These are phyloP conservation scores for Aspergillus heteromorphus DNA, from an alignment of 495 filamentous ascomycete species.

Conservation along the genomic window DNA sequence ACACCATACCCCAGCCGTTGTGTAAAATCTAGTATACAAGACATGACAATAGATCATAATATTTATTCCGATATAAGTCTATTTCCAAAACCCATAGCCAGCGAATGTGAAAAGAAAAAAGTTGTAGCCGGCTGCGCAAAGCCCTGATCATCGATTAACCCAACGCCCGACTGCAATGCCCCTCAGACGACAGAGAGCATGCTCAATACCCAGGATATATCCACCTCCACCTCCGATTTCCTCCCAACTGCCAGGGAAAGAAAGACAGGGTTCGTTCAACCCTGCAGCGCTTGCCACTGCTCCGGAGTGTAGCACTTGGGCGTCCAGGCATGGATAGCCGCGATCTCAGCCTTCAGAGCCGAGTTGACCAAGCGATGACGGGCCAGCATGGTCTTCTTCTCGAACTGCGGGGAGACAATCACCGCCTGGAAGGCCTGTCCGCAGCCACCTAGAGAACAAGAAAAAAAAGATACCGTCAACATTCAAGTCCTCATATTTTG, in stretches of 20 bases:
- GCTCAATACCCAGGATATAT: conserved; percentile 15
- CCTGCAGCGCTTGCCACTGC: conserved; percentile 73
- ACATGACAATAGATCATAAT: conserved; percentile 5
- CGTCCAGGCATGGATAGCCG: conserved; percentile 96
- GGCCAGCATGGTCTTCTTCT: conserved; percentile 79
- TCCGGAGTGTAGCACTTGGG: conserved; percentile 94
- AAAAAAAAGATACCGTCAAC: not conserved
- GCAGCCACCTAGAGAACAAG: conserved; percentile 75
- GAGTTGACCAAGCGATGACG: conserved; percentile 86
- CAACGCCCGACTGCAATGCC: conserved; percentile 18
- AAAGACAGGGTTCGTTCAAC: conserved; percentile 1
- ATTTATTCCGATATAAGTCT: conserved; percentile 8
- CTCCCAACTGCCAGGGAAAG: not conserved
- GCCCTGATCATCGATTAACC: conserved; percentile 15
- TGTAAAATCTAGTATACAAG: not conserved
- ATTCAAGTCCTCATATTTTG: not conserved
- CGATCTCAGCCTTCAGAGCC: conserved; percentile 86
- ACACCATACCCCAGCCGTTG: not conserved
- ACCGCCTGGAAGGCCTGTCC: conserved; percentile 91
- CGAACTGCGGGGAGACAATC: conserved; percentile 84
- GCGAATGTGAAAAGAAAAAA: conserved; percentile 1
- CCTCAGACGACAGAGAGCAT: conserved; percentile 3
- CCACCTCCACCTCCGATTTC: conserved; percentile 1
- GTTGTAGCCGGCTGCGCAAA: conserved; percentile 4
- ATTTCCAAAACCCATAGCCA: conserved; percentile 6